Evolutionary conservation across 257 asterid species (phyloP), one percentile per base, ranked within the genome.

Genomic region (Solanum pimpinellifolium): DNA sequence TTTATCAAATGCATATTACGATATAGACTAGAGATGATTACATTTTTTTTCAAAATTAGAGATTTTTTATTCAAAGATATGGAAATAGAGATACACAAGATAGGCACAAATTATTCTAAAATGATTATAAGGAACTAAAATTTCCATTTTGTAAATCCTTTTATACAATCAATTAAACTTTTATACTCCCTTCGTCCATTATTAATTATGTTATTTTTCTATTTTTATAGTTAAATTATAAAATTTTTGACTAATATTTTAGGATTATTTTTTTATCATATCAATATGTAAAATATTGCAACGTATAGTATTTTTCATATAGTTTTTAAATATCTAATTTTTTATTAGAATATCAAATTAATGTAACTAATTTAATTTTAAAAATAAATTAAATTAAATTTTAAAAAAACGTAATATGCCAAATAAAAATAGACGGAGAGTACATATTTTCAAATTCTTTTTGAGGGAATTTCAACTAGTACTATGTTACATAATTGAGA

Each of bases 31-130:
- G 11, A 56, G 2, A 56, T 56, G 65, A 18, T 18, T 56, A 56
- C 2, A 0, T 18, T 52, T 16, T 52, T 2, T 56, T 7, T 18
- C 20, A 56, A 2, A 56, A 56, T 56, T 56, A 59, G 5, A 66
- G 0, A 27, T 68, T 14, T 29, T 31, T 0, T 14, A 16, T 27
- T 27, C 0, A 0, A 68, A 1, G 31, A 1, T 68, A 68, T 27
- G 39, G 14, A 0, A 68, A 68, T 27, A 66, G 73, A 65, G 15
- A 65, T 65, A 65, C 1, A 4, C 0, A 1, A 25, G 2, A 2
- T 66, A 3, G 13, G 27, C 14, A 4, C 31, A 62, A 62, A 23
- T 10, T 62, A 62, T 62, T 62, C 29, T 10, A 62, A 62, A 4
- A 62, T 1, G 15, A 12, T 62, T 23, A 62, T 23, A 31, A 65